Evolutionary conservation across 148 eudicot species (phyloP).

Genomic region (Heliosperma pusillum): DNA sequence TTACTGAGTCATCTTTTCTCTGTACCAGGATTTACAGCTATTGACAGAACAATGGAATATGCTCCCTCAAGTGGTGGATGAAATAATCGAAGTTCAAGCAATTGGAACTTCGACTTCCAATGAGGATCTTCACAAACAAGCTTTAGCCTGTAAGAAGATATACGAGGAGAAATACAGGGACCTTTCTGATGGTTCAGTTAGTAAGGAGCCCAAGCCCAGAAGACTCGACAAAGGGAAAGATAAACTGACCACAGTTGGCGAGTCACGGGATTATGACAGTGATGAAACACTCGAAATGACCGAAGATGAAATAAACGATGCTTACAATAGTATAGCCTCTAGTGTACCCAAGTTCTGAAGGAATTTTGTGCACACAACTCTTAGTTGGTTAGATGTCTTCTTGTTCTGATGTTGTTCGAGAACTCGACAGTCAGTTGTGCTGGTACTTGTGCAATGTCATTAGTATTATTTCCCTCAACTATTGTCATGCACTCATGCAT

Average conservation of each 20-base stretch:
- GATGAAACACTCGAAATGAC: conserved; percentile 95
- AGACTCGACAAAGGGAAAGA: conserved; percentile 32
- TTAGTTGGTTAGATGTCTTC: background rate
- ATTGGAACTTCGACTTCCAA: conserved; percentile 28
- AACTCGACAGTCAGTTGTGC: background rate
- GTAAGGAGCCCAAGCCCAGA: conserved; percentile 29
- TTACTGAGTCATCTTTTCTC: background rate
- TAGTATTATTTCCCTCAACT: background rate
- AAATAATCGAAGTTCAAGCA: conserved; percentile 52
- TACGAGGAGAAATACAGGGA: conserved; percentile 52
- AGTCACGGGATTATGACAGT: conserved; percentile 49
- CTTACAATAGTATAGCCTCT: conserved; percentile 50
- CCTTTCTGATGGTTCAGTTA: conserved; percentile 21
- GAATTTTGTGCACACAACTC: background rate
- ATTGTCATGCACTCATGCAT: conserved; percentile 8
- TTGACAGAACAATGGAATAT: conserved; percentile 72
- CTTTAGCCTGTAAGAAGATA: conserved; percentile 56
- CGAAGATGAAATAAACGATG: conserved; percentile 78
- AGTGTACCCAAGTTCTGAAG: conserved; percentile 19
- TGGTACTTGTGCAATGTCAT: no score
- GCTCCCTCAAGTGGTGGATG: conserved; percentile 72
- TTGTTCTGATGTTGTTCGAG: background rate
- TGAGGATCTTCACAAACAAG: conserved; percentile 59
- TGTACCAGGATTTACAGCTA: conserved; percentile 47
- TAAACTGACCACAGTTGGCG: conserved; percentile 11